These are phyloP conservation scores for Blastocystis hominis DNA, from an alignment of 352 stramenopile genomes.

Conservation along the genomic window DNA sequence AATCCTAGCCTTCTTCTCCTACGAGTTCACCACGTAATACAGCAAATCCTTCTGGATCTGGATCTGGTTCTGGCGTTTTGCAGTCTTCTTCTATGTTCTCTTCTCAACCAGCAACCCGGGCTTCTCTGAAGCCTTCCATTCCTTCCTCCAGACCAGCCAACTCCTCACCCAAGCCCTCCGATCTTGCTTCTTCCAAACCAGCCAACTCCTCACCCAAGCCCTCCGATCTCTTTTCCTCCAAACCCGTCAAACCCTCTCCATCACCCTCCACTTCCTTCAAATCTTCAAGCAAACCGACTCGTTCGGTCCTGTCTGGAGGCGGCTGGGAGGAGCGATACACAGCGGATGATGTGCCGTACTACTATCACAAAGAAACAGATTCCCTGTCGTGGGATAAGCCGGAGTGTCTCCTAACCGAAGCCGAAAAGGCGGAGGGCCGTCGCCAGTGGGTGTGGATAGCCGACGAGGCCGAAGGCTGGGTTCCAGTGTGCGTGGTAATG, in stretches of 20 bases:
- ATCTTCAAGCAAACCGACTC: background rate
- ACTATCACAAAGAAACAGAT: conserved; percentile 64
- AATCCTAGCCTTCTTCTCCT: too few species aligned
- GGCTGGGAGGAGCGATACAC: conserved; percentile 65
- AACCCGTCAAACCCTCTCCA: background rate
- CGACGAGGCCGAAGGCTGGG: conserved; percentile 59
- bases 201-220: background rate
- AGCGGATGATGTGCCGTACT: conserved; percentile 65
- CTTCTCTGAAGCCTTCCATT: background rate
- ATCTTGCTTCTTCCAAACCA: background rate
- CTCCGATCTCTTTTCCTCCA: background rate
- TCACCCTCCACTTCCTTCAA: background rate
- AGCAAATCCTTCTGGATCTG: too few species aligned
- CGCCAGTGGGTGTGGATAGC: conserved; percentile 65
- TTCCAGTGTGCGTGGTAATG: conserved; percentile 58
- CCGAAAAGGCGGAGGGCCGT: conserved; percentile 63
- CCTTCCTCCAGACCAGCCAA: background rate
- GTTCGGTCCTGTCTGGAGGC: background rate
- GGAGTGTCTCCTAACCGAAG: conserved; percentile 62
- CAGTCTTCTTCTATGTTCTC: background rate
- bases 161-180: background rate
- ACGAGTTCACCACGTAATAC: too few species aligned
- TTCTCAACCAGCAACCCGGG: background rate
- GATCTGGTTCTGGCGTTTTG: too few species aligned
- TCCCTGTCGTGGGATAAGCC: conserved; percentile 67